Evolutionary conservation across 305 asterid species (phyloP).

Genomic region (Nicotiana rustica): DNA sequence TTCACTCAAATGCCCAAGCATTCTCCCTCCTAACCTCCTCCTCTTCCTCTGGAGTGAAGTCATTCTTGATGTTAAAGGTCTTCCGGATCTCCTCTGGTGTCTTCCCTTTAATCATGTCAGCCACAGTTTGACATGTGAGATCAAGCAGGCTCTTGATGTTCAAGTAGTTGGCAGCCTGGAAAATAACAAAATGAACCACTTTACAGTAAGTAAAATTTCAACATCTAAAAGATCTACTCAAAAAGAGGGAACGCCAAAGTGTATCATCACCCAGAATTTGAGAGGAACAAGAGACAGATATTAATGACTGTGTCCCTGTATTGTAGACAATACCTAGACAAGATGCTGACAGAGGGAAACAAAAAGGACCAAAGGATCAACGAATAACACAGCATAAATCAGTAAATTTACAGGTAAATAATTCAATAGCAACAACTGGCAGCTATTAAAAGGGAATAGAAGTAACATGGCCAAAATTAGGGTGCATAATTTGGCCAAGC

Average conservation of each 20-base stretch:
- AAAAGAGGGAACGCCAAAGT: too few relatives aligned
- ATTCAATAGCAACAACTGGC: background rate
- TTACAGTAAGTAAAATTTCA: too few relatives aligned
- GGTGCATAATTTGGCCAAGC: background rate
- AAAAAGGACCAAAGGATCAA: too few relatives aligned
- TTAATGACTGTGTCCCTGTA: too few relatives aligned
- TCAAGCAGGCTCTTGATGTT: slow-evolving; percentile 62
- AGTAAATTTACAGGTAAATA: background rate
- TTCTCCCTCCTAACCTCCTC: slow-evolving; percentile 70
- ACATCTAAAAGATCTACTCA: too few relatives aligned
- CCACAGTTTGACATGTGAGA: slow-evolving; percentile 62
- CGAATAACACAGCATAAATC: too few relatives aligned
- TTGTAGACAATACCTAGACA: too few relatives aligned
- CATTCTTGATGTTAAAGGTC: slow-evolving; percentile 62
- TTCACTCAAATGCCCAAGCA: slow-evolving; percentile 74
- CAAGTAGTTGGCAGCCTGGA: slow-evolving; percentile 67
- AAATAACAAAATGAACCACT: too few relatives aligned
- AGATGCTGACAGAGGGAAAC: too few relatives aligned
- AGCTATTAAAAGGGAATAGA: background rate
- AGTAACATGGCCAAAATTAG: background rate
- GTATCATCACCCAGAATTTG: too few relatives aligned
- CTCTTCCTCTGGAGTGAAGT: slow-evolving; percentile 65
- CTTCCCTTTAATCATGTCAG: slow-evolving; percentile 66
- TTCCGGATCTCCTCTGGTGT: slow-evolving; percentile 66
- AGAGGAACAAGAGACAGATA: too few relatives aligned